Conservation (phyloP, 164 flowering plant genomes). For the Amborella trichopoda region DNA sequence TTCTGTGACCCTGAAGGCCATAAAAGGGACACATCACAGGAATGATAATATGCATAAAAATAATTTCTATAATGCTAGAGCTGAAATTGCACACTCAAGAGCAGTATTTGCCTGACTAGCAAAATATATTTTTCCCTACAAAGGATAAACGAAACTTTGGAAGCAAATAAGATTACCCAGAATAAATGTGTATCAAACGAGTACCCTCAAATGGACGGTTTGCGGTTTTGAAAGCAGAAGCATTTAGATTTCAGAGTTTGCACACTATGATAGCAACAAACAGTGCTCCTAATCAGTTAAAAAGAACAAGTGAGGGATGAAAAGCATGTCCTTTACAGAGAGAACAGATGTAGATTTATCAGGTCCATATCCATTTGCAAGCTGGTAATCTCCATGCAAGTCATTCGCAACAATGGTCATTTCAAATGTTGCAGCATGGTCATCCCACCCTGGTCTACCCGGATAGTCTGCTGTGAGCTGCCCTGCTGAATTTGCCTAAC, state of each 20-base stretch:
- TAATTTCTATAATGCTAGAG: too few species aligned
- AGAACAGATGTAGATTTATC: conserved; percentile 54
- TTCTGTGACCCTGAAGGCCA: conserved; percentile 52
- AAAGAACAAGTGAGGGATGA: not conserved
- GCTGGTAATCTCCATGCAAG: conserved; percentile 88
- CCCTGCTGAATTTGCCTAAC: conserved; percentile 43
- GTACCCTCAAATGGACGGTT: too few species aligned
- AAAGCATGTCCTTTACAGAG: conserved; percentile 19
- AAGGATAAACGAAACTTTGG: too few species aligned
- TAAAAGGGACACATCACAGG: not conserved
- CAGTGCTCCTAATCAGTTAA: too few species aligned
- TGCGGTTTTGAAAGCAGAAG: too few species aligned
- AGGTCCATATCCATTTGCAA: conserved; percentile 76
- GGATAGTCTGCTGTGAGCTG: conserved; percentile 68
- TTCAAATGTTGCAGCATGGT: conserved; percentile 76
- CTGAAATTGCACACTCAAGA: too few species aligned
- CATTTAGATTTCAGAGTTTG: too few species aligned
- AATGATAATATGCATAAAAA: not conserved
- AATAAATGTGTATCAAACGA: too few species aligned
- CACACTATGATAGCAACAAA: too few species aligned
- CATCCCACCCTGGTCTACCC: conserved; percentile 82
- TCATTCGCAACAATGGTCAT: conserved; percentile 57
- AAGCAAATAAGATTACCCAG: too few species aligned
- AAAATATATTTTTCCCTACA: not conserved
- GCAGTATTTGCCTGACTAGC: not conserved